Conservation (phyloP, 2,329 filamentous ascomycete genomes). For the Penicillium sclerotiorum region DNA sequence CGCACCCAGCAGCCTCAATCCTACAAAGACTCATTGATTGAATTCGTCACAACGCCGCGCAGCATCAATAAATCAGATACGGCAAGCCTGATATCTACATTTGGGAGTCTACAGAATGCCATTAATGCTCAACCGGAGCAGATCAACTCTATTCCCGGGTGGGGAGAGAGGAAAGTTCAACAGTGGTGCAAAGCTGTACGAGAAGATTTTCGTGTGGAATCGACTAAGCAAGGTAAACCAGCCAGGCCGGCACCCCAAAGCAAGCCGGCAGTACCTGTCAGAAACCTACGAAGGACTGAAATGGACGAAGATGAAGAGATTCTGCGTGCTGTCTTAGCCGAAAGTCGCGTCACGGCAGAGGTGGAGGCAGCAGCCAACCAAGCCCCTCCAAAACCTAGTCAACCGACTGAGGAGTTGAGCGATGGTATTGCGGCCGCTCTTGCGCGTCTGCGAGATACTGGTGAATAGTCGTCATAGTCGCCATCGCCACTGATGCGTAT, state of each 20-base stretch:
- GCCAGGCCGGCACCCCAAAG: constrained; percentile 27
- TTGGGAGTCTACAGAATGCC: constrained; percentile 83
- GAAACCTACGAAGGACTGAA: constrained; percentile 9
- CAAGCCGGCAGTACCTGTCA: constrained; percentile 22
- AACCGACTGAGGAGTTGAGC: constrained; percentile 45
- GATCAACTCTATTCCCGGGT: constrained; percentile 80
- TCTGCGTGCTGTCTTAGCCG: constrained; percentile 35
- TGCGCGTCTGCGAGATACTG: constrained; percentile 53
- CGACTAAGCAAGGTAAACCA: constrained; percentile 62
- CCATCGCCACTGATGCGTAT: not conserved
- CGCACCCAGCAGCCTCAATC: constrained; percentile 79
- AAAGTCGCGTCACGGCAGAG: constrained; percentile 25
- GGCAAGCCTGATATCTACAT: constrained; percentile 84
- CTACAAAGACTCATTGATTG: constrained; percentile 84
- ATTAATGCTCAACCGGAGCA: constrained; percentile 88
- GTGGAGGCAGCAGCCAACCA: constrained; percentile 6
- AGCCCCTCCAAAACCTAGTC: not conserved
- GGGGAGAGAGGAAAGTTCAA: constrained; percentile 94
- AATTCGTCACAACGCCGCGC: constrained; percentile 88
- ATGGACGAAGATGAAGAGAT: constrained; percentile 54
- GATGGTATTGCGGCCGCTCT: constrained; percentile 63
- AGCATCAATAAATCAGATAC: constrained; percentile 95
- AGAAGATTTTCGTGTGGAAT: constrained; percentile 79
- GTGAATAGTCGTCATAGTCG: constrained; percentile 23
- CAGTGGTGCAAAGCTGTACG: constrained; percentile 80